Conservation (phyloP, 768 basidiomycete species). For the Mycena epipterygia region DNA sequence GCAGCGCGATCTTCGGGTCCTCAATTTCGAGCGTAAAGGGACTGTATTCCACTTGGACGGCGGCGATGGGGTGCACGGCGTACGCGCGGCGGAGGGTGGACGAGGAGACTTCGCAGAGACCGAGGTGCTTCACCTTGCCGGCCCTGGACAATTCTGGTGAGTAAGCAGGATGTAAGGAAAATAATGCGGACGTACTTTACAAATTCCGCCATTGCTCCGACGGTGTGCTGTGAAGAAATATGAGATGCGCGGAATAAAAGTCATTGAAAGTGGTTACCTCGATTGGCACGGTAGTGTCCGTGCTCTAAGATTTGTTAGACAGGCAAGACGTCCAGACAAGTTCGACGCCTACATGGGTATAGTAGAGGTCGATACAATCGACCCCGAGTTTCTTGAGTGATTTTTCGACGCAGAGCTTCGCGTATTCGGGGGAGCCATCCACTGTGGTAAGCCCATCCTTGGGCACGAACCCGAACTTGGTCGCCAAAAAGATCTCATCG, state of each 20-base stretch:
- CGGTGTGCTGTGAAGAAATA: conserved; percentile 47
- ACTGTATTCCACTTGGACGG: conserved; percentile 66
- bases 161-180: conserved; percentile 15
- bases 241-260: background rate
- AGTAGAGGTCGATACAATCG: conserved; percentile 49
- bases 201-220: conserved; percentile 64
- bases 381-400: conserved; percentile 48
- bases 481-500: conserved; percentile 61
- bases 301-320: conserved; percentile 10
- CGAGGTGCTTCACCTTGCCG: conserved; percentile 64
- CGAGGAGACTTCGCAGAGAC: conserved; percentile 66
- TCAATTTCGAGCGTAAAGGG: conserved; percentile 65
- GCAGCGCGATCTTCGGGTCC: conserved; percentile 54
- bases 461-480: conserved; percentile 57
- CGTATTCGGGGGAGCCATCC: conserved; percentile 48
- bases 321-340: background rate
- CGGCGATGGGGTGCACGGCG: conserved; percentile 63
- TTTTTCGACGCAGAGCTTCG: conserved; percentile 42
- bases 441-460: no score
- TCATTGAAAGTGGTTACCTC: conserved; percentile 28
- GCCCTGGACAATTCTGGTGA: conserved; percentile 37
- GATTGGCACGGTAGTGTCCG: conserved; percentile 23
- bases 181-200: conserved; percentile 57
- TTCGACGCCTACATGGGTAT: conserved; percentile 42
- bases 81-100: conserved; percentile 63